Conservation (phyloP, 805 yeast genomes). For the Blastobotrys chiropterorum region DNA sequence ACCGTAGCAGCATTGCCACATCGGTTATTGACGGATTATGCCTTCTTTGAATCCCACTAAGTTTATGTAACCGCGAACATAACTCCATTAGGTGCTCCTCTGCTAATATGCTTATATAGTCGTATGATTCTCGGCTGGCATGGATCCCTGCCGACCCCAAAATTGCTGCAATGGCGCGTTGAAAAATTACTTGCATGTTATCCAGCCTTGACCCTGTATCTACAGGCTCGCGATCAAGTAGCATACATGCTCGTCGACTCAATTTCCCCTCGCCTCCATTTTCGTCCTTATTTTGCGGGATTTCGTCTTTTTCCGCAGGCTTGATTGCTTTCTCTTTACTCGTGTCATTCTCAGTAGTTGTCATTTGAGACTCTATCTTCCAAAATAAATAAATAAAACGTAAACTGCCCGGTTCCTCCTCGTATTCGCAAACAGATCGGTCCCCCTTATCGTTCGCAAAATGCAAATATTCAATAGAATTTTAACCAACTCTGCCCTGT, state of each 20-base stretch:
- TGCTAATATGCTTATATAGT: constrained; percentile 28
- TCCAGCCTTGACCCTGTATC: constrained; percentile 1
- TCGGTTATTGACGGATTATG: constrained; percentile 30
- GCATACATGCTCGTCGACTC: background rate
- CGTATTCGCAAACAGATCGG: too few species aligned
- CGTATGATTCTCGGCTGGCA: constrained; percentile 23
- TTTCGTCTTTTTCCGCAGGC: background rate
- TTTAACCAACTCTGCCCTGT: background rate
- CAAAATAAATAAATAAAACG: background rate
- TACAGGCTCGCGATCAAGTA: background rate
- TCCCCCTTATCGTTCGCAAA: too few species aligned
- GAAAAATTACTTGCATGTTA: constrained; percentile 17
- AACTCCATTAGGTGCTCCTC: constrained; percentile 27
- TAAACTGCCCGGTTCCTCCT: too few species aligned
- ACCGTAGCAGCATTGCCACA: constrained; percentile 26
- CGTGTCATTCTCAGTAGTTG: background rate
- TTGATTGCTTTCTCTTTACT: background rate
- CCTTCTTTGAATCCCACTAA: constrained; percentile 31
- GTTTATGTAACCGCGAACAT: constrained; percentile 22
- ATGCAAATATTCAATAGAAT: background rate
- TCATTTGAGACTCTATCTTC: background rate
- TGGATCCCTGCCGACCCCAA: constrained; percentile 19
- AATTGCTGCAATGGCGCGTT: constrained; percentile 21
- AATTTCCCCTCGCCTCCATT: background rate
- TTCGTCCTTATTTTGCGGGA: background rate